Conservation (phyloP, 768 basidiomycete genomes). For the Strobilomyces echinocephalus region DNA sequence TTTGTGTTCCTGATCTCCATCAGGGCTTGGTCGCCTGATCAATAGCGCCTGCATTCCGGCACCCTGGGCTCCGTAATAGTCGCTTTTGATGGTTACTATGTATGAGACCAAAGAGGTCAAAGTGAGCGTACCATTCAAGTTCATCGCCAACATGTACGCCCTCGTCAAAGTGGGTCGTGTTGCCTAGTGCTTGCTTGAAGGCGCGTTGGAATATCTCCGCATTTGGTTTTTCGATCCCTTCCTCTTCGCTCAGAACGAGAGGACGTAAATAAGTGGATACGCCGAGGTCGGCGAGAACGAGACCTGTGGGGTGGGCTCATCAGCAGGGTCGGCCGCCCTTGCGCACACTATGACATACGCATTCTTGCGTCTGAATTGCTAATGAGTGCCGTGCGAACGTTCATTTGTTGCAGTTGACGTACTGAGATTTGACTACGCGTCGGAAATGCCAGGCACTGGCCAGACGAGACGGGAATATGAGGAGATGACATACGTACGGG, state of each 20-base stretch:
- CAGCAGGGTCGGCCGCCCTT: neutral
- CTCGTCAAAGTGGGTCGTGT: constrained; percentile 24
- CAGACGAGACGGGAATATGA: neutral
- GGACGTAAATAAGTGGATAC: constrained; percentile 47
- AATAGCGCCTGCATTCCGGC: constrained; percentile 58
- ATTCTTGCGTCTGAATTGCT: constrained; percentile 74
- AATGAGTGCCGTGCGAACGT: constrained; percentile 52
- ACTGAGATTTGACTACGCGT: constrained; percentile 32
- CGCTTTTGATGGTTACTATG: constrained; percentile 37
- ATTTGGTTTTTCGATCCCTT: constrained; percentile 66
- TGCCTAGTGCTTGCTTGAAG: constrained; percentile 14
- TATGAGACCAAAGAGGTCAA: neutral
- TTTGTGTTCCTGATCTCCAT: constrained; percentile 44
- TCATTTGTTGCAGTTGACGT: constrained; percentile 39
- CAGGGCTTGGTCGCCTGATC: constrained; percentile 45
- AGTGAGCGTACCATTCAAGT: constrained; percentile 47
- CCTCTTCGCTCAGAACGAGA: constrained; percentile 66
- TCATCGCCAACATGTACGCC: constrained; percentile 77
- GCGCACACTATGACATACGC: constrained; percentile 40
- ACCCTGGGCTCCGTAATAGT: constrained; percentile 55
- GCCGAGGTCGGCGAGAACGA: constrained; percentile 55
- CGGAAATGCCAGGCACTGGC: constrained; percentile 1
- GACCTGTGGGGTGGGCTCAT: constrained; percentile 29
- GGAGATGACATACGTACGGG: constrained; percentile 38
- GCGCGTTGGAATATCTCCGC: constrained; percentile 52